Base-by-base conservation (phyloP, 108 stramenopile genomes). In the Cyclotella kingstonii region DNA sequence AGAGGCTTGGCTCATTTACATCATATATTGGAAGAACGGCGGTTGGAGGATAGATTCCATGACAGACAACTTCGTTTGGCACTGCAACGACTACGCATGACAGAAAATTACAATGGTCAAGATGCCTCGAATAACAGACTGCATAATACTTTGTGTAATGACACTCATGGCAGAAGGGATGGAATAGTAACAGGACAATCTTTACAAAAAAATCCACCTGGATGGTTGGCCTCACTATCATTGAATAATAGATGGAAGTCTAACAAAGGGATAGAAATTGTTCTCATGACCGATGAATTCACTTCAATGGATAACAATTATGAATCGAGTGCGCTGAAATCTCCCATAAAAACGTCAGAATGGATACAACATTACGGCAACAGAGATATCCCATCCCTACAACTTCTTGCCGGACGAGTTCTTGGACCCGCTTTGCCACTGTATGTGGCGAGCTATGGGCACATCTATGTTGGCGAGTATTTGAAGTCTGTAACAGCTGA, bases 31-130 rank as follows among this genome's bases (percentile, higher is more conserved):
- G 71, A 73, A 49, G 71, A 73, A 26, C 55, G 71, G 0, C 62
- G 70, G 27, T n/a, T 41, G 8, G 71, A 73, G 36, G 71, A 73
- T 53, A 63, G 71, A 58, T 10, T 52, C 14, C 44, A 58, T 23
- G 70, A 72, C 35, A 34, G 70, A 36, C 55, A 61, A 33, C 15
- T 22, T 40, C 62, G 70, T 42, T 44, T 72, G 35, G 34, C 61
- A 33, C 34, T 72, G 21, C 70, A 72, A 34, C 45, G 56, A 49
- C 52, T 50, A 38, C 48, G 63, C 2, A 38, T 52, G 22, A 15
- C 39, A 17, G 42, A 44, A n/a, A 15, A 56, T 42, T 17, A 28
- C 1, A 6, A 14, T 22, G 1, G 0, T 19, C 7, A 22, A 3
- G 10, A 1, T 6, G 1, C 43, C 17, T 21, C 39, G 26, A 57